Evolutionary conservation across 2,329 filamentous ascomycete genomes (phyloP).

Genomic region (Monilinia polystroma): DNA sequence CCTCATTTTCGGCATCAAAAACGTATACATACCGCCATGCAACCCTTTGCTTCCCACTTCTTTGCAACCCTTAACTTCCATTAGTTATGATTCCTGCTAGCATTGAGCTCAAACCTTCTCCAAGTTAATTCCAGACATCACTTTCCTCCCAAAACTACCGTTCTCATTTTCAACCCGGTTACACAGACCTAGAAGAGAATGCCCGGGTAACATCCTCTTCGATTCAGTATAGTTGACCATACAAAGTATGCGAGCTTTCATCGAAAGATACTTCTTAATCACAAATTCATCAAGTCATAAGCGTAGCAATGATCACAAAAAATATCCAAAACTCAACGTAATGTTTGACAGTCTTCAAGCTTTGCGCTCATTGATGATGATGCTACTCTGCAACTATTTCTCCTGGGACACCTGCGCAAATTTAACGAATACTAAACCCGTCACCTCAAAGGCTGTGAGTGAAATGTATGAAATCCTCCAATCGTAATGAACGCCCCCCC

Average conservation of each 20-base stretch:
- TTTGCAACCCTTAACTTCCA: background rate
- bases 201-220: too few relatives aligned
- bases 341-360: background rate
- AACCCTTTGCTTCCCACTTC: background rate
- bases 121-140: too few relatives aligned
- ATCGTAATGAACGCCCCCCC: too few relatives aligned
- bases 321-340: too few relatives aligned
- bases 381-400: background rate
- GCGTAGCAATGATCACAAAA: background rate
- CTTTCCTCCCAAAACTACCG: too few relatives aligned
- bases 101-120: background rate
- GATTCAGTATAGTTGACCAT: background rate
- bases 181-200: too few relatives aligned
- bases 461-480: too few relatives aligned
- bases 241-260: background rate
- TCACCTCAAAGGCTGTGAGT: too few relatives aligned
- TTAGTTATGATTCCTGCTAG: background rate
- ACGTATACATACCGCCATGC: background rate
- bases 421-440: too few relatives aligned
- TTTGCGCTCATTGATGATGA: background rate
- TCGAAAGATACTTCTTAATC: background rate
- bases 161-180: too few relatives aligned
- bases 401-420: too few relatives aligned
- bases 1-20: background rate
- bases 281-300: background rate